Evolutionary conservation across 2,329 filamentous ascomycete species (phyloP).

Genomic region (Incumbomyces lentus): DNA sequence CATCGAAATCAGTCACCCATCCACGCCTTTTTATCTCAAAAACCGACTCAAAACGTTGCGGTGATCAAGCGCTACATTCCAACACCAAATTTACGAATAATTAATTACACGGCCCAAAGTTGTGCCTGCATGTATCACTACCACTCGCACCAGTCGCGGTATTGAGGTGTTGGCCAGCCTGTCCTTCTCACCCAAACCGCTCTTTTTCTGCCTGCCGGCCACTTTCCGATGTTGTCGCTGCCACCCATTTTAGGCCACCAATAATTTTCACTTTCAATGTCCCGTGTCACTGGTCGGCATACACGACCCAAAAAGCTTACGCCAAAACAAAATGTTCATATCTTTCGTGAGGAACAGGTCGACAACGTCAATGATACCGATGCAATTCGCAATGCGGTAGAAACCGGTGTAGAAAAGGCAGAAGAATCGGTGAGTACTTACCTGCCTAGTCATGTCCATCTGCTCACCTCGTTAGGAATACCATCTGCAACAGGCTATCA

Average conservation of each 20-base stretch:
- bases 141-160: not conserved
- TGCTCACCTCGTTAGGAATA: constrained; percentile 57
- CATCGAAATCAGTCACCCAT: constrained; percentile 45
- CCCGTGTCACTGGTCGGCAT: constrained; percentile 28
- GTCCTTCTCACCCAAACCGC: not conserved
- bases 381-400: constrained; percentile 72
- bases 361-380: constrained; percentile 77
- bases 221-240: constrained; percentile 5
- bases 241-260: not conserved
- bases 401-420: constrained; percentile 91
- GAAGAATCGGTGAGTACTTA: constrained; percentile 77
- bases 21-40: constrained; percentile 44
- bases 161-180: not conserved
- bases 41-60: constrained; percentile 39
- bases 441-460: constrained; percentile 13
- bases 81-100: constrained; percentile 53
- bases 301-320: constrained; percentile 63
- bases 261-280: constrained; percentile 6
- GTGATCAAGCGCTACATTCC: constrained; percentile 51
- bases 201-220: not conserved
- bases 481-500: constrained; percentile 81
- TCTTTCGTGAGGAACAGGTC: constrained; percentile 84
- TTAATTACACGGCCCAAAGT: constrained; percentile 5
- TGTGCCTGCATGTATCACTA: not conserved
- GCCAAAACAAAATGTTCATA: constrained; percentile 74